Conservation (phyloP, 176 grass and related monocot genomes). For the Bromus sterilis region DNA sequence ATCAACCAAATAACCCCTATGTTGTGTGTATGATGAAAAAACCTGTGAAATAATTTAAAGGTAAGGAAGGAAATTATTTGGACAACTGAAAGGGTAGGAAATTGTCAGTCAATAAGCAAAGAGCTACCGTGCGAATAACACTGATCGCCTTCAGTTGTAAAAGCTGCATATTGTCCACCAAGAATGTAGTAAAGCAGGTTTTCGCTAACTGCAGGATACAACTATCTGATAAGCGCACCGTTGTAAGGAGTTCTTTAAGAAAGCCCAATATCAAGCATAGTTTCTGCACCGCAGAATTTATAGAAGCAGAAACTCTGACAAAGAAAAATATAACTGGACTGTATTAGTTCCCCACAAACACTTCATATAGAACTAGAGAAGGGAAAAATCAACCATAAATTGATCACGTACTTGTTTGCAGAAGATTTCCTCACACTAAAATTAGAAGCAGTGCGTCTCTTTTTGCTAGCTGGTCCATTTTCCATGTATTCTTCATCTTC, state of each 20-base stretch:
- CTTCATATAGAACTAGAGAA: not conserved
- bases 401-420: conserved; percentile 57
- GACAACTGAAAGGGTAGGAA: conserved; percentile 18
- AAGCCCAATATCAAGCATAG: conserved; percentile 91
- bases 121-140: conserved; percentile 77
- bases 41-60: conserved; percentile 49
- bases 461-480: conserved; percentile 78
- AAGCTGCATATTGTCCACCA: conserved; percentile 92
- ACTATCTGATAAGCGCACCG: conserved; percentile 78
- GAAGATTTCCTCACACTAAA: conserved; percentile 58
- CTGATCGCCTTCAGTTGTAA: conserved; percentile 92
- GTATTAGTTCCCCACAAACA: not conserved
- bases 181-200: conserved; percentile 97
- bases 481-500: conserved; percentile 79
- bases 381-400: not conserved
- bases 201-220: conserved; percentile 92
- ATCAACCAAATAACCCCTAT: conserved; percentile 87
- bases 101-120: conserved; percentile 18
- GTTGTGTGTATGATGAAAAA: conserved; percentile 80
- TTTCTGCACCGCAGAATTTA: conserved; percentile 80
- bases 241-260: conserved; percentile 82
- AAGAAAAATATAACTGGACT: conserved; percentile 18
- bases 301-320: conserved; percentile 65
- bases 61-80: conserved; percentile 30
- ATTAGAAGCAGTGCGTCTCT: conserved; percentile 57